These are phyloP conservation scores for Aureobasidium vineae DNA, from an alignment of 2,329 filamentous ascomycete genomes.

Conservation along the genomic window DNA sequence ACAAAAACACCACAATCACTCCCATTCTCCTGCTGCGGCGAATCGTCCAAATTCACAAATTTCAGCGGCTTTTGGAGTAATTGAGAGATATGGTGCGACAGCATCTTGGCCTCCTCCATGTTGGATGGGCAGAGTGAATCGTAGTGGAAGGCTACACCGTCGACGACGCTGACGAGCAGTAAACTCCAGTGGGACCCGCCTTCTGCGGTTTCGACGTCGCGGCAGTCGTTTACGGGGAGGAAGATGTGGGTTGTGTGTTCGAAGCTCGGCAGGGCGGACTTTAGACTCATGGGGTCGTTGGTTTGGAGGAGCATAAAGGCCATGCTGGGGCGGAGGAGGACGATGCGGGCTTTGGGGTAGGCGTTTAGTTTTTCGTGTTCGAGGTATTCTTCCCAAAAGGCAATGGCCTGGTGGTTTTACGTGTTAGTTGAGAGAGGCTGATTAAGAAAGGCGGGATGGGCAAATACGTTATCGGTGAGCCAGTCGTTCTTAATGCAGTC, in stretches of 20 bases:
- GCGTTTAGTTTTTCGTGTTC: constrained; percentile 81
- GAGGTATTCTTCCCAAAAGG: constrained; percentile 97
- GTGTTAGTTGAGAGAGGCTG: too few species aligned
- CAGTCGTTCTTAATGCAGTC: constrained; percentile 87
- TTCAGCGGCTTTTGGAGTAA: constrained; percentile 66
- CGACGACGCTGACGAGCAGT: constrained; percentile 81
- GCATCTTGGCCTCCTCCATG: constrained; percentile 66
- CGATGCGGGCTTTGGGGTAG: constrained; percentile 80
- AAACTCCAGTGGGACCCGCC: constrained; percentile 94
- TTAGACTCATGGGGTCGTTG: constrained; percentile 55
- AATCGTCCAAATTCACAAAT: constrained; percentile 80
- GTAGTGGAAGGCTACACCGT: constrained; percentile 94
- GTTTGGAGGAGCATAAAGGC: constrained; percentile 84
- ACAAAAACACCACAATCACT: constrained; percentile 96
- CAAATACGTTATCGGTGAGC: constrained; percentile 86
- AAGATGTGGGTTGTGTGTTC: constrained; percentile 83
- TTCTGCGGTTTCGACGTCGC: constrained; percentile 73
- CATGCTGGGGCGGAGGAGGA: constrained; percentile 90
- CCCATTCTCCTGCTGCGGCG: constrained; percentile 86
- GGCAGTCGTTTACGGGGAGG: constrained; percentile 88
- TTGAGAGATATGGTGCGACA: constrained; percentile 65
- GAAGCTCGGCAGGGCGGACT: constrained; percentile 77
- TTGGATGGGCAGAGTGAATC: constrained; percentile 81
- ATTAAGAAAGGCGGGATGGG: background rate
- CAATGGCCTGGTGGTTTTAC: constrained; percentile 65